phyloP scores from a whole-genome alignment of 1,139 yeast species.

The Saccharomyces hybrid region DNA sequence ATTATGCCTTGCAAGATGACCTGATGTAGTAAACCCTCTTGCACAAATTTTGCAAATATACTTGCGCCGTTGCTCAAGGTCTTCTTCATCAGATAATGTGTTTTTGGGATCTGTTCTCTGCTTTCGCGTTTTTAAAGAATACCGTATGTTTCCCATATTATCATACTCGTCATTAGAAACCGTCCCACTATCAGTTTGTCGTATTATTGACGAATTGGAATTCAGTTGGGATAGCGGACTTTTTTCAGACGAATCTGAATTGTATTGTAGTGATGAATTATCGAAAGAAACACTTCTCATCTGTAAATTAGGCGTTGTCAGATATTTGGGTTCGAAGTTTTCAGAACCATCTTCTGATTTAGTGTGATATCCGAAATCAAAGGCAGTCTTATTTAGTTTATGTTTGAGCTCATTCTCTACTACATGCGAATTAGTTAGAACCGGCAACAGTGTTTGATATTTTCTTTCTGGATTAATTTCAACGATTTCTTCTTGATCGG shows the following conservation, averaged over 20 bases:
- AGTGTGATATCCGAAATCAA: neutral
- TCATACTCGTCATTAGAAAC: neutral
- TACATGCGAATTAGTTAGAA: neutral
- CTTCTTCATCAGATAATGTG: neutral
- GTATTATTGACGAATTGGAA: neutral
- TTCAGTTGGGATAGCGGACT: neutral
- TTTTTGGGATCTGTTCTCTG: neutral
- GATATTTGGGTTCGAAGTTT: neutral
- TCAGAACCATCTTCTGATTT: neutral
- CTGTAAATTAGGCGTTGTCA: neutral
- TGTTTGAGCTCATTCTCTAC: neutral
- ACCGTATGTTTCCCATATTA: neutral
- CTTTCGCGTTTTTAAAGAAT: neutral
- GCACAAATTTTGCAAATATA: constrained; percentile 28
- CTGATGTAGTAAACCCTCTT: constrained; percentile 60
- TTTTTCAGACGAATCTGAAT: neutral
- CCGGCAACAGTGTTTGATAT: constrained; percentile 1
- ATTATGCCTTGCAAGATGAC: constrained; percentile 85
- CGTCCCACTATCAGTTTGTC: neutral
- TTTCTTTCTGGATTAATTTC: neutral
- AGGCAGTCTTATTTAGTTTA: neutral
- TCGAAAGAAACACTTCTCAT: neutral
- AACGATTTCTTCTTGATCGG: neutral
- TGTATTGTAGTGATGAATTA: neutral
- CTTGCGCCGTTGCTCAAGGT: constrained; percentile 9